Conservation (phyloP, 768 basidiomycete species). For the Trichaptum fuscoviolaceum region DNA sequence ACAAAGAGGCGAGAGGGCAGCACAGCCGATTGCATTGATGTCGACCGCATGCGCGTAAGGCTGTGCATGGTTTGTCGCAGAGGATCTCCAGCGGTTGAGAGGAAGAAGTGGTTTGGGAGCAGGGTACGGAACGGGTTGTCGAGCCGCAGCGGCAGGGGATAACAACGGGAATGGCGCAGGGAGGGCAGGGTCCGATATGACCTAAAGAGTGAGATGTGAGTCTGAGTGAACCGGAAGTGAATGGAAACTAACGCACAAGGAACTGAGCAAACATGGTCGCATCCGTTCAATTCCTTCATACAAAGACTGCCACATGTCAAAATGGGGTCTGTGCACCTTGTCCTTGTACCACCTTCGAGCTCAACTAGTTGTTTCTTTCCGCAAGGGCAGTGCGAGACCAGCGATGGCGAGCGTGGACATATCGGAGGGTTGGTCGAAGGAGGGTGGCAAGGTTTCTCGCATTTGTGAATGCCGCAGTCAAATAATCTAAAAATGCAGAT, state of each 20-base stretch:
- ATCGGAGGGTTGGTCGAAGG: conserved; percentile 48
- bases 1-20: conserved; percentile 78
- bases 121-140: conserved; percentile 50
- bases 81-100: conserved; percentile 48
- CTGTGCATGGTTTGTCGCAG: conserved; percentile 77
- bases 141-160: conserved; percentile 86
- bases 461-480: conserved; percentile 74
- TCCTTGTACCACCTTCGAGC: conserved; percentile 21
- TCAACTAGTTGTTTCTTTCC: conserved; percentile 39
- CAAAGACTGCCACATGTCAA: conserved; percentile 76
- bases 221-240: not conserved
- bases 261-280: conserved; percentile 67
- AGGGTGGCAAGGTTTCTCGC: conserved; percentile 73
- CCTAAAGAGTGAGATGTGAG: conserved; percentile 8
- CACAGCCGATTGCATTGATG: conserved; percentile 85
- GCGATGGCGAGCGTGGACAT: conserved; percentile 71
- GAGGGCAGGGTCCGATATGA: conserved; percentile 76
- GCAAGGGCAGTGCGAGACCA: conserved; percentile 77
- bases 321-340: conserved; percentile 65
- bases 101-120: conserved; percentile 40
- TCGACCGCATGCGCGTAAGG: conserved; percentile 74
- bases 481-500: conserved; percentile 42
- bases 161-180: conserved; percentile 64
- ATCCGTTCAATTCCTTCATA: conserved; percentile 53
- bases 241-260: conserved; percentile 36